Conservation (phyloP, 2,329 filamentous ascomycete genomes). For the Didymella glomerata region DNA sequence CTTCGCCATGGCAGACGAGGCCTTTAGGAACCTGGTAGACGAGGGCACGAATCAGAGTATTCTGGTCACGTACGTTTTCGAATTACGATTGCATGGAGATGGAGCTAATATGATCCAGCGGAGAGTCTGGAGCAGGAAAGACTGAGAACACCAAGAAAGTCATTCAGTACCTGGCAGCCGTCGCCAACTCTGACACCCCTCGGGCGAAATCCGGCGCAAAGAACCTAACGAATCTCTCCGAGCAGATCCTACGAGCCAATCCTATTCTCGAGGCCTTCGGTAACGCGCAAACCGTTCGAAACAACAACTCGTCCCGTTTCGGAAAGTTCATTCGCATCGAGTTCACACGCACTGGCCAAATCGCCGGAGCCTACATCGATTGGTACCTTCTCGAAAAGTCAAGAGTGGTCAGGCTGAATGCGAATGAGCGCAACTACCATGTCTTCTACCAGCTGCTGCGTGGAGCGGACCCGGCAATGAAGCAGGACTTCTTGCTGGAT, state of each 20-base stretch:
- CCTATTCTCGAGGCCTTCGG: conserved; percentile 98
- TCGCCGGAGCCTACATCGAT: conserved; percentile 95
- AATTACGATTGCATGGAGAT: not conserved
- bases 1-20: conserved; percentile 95
- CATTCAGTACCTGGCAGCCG: conserved; percentile 96
- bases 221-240: conserved; percentile 84
- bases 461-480: conserved; percentile 77
- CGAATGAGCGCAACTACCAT: conserved; percentile 93
- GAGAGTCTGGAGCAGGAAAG: conserved; percentile 97
- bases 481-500: conserved; percentile 78
- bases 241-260: conserved; percentile 95
- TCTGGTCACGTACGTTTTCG: conserved; percentile 74
- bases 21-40: conserved; percentile 93
- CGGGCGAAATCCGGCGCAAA: conserved; percentile 66
- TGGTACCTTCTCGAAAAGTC: conserved; percentile 99
- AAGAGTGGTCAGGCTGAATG: conserved; percentile 88
- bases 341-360: conserved; percentile 86
- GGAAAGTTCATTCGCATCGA: conserved; percentile 99
- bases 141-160: conserved; percentile 99
- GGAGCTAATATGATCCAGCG: conserved; percentile 55
- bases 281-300: conserved; percentile 96
- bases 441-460: conserved; percentile 95
- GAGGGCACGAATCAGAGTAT: conserved; percentile 98
- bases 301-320: conserved; percentile 98
- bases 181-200: conserved; percentile 83